Conservation (phyloP, 1,284 basidiomycete genomes). For the Testicularia cyperi region DNA sequence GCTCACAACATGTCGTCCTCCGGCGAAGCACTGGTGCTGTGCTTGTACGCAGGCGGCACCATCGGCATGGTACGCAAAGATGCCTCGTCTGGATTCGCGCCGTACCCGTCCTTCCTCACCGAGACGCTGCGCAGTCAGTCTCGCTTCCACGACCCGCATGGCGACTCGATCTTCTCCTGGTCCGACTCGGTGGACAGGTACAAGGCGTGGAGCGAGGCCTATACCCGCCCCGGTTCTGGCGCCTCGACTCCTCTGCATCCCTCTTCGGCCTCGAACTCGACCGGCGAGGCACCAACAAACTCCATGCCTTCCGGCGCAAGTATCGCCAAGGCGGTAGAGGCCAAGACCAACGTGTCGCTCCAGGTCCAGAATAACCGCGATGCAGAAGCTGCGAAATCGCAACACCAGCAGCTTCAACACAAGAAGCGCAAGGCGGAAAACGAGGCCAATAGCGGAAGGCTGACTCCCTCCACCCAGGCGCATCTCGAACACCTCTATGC, state of each 20-base stretch:
- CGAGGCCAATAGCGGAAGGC: slow-evolving; percentile 2
- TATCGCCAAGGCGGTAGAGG: slow-evolving; percentile 12
- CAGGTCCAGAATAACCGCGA: too few species aligned
- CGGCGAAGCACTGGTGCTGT: slow-evolving; percentile 67
- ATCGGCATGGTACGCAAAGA: slow-evolving; percentile 65
- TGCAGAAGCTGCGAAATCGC: too few species aligned
- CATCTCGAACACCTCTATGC: slow-evolving; percentile 25
- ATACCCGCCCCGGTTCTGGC: slow-evolving; percentile 39
- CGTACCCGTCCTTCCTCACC: slow-evolving; percentile 79
- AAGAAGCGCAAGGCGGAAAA: slow-evolving; percentile 16
- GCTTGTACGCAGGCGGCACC: slow-evolving; percentile 81
- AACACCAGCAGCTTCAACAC: too few species aligned
- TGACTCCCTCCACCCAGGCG: slow-evolving; percentile 16
- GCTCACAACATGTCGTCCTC: slow-evolving; percentile 34
- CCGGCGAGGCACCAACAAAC: too few species aligned
- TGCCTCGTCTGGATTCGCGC: slow-evolving; percentile 70
- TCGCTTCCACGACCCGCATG: slow-evolving; percentile 76
- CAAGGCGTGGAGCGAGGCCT: slow-evolving; percentile 51
- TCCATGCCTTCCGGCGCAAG: slow-evolving; percentile 1
- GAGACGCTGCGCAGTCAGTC: slow-evolving; percentile 75
- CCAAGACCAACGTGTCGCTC: slow-evolving; percentile 1
- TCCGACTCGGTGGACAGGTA: slow-evolving; percentile 52
- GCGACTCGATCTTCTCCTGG: slow-evolving; percentile 53
- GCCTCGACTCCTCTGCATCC: slow-evolving; percentile 29
- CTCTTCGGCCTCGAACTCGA: too few species aligned